phyloP scores from a whole-genome alignment of 2,329 filamentous ascomycete species.

The Colletotrichum falcatum region DNA sequence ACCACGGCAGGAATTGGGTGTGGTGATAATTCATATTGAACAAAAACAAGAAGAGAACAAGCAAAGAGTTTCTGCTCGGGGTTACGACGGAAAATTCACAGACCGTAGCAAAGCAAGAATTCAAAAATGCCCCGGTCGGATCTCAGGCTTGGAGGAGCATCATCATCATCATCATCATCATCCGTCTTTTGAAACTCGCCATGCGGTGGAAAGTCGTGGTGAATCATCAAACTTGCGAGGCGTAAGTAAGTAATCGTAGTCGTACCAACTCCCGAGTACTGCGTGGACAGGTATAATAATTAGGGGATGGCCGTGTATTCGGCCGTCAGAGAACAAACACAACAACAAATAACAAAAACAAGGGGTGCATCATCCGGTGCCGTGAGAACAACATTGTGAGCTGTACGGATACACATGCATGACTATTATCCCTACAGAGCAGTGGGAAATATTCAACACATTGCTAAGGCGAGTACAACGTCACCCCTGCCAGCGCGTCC shows the following conservation, averaged over 20 bases:
- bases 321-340: neutral
- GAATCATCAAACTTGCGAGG: neutral
- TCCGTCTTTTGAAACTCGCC: neutral
- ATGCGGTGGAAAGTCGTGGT: neutral
- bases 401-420: neutral
- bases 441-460: neutral
- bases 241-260: neutral
- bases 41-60: too few relatives aligned
- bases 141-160: neutral
- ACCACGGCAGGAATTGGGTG: conserved; percentile 3
- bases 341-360: neutral
- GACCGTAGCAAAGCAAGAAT: conserved; percentile 13
- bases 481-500: conserved; percentile 33
- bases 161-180: too few relatives aligned
- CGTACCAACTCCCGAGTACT: too few relatives aligned
- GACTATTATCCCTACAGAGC: neutral
- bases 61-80: neutral
- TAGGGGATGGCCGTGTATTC: neutral
- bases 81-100: neutral
- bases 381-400: neutral
- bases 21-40: neutral
- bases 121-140: neutral
- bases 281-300: too few relatives aligned
- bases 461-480: conserved; percentile 11
- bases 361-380: neutral